phyloP scores from a whole-genome alignment of 106 monocot species.

The Dendrobium catenatum region DNA sequence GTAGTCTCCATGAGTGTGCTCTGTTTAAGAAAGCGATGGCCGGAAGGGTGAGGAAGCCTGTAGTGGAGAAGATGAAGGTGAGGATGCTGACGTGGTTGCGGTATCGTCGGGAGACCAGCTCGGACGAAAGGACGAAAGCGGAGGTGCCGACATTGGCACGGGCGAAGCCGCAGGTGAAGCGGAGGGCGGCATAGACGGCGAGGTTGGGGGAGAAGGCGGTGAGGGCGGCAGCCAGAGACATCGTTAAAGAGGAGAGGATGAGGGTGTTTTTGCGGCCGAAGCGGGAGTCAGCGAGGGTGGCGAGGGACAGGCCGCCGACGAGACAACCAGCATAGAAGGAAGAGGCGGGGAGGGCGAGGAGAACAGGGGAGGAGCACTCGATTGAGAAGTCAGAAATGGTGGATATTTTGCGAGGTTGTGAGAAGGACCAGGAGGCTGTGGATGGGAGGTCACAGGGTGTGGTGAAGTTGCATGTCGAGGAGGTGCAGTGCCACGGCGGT shows the following conservation, averaged over 20 bases:
- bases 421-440: slow-evolving; percentile 19
- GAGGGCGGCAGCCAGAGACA: slow-evolving; percentile 8
- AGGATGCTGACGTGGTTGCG: not conserved
- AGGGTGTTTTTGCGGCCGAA: slow-evolving; percentile 30
- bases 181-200: slow-evolving; percentile 13
- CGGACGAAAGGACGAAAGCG: not conserved
- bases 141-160: not conserved
- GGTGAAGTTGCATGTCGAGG: not conserved
- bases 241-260: slow-evolving; percentile 22
- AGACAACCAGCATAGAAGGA: slow-evolving; percentile 19
- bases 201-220: slow-evolving; percentile 15
- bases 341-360: slow-evolving; percentile 18
- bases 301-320: slow-evolving; percentile 22
- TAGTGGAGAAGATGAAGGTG: not conserved
- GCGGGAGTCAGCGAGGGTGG: slow-evolving; percentile 22
- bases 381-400: slow-evolving; percentile 21
- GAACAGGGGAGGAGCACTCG: slow-evolving; percentile 10
- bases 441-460: not conserved
- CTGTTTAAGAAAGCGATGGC: not conserved
- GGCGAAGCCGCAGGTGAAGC: not conserved
- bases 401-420: slow-evolving; percentile 1
- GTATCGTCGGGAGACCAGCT: not conserved
- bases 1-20: not conserved
- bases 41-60: not conserved
- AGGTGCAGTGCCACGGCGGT: slow-evolving; percentile 24